A percentile compares a stretch with the other conserved stretches of the same genome.
Conservation (phyloP, 2,329 filamentous ascomycete genomes). For the Sarocladium strictum region DNA sequence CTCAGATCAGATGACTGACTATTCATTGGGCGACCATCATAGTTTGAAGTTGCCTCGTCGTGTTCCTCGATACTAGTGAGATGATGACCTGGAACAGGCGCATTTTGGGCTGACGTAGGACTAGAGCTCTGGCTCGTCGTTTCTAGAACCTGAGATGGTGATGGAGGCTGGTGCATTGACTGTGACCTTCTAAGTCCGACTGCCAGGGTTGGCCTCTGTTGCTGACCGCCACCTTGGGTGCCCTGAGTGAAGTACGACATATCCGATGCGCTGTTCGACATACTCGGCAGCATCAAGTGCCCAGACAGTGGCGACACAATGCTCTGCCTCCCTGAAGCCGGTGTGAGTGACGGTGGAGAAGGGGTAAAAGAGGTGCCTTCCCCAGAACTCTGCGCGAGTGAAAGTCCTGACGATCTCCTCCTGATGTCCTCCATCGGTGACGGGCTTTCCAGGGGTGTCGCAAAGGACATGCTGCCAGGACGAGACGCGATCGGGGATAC, state of each 20-base stretch:
- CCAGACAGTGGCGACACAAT: background rate
- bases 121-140: background rate
- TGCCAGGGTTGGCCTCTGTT: background rate
- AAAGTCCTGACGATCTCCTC: conserved; percentile 16
- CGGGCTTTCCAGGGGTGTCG: conserved; percentile 19
- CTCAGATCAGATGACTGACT: background rate
- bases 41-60: background rate
- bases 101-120: background rate
- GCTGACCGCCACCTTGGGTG: background rate
- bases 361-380: conserved; percentile 14
- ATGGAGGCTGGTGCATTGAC: background rate
- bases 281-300: background rate
- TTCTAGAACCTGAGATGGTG: background rate
- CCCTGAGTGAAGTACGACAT: background rate
- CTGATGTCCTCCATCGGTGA: conserved; percentile 22
- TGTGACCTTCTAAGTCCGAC: background rate
- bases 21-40: background rate
- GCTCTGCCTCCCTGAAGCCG: conserved; percentile 12
- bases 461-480: conserved; percentile 20
- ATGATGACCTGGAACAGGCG: background rate
- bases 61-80: conserved; percentile 1
- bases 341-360: conserved; percentile 19
- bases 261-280: conserved; percentile 1
- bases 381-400: conserved; percentile 11
- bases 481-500: conserved; percentile 23